A percentile compares a stretch with the other conserved stretches of the same genome.
phyloP scores from a whole-genome alignment of 768 basidiomycete species.

The Mycena vulgaris region DNA sequence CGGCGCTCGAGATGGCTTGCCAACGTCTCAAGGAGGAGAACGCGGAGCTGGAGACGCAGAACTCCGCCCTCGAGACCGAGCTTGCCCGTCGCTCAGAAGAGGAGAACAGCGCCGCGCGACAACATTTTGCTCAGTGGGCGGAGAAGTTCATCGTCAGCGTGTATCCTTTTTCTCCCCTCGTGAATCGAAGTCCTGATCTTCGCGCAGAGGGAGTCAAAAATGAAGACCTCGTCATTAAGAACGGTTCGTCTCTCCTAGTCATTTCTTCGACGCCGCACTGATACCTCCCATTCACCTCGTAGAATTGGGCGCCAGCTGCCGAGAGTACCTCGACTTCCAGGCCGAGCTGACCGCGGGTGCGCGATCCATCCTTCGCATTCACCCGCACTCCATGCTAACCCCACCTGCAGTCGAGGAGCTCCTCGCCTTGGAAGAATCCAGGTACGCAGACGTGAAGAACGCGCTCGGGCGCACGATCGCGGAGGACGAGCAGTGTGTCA shows the following conservation, averaged over 20 bases:
- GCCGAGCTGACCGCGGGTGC: background rate
- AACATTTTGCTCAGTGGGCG: slow-evolving; percentile 1
- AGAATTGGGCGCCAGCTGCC: background rate
- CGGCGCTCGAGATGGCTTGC: background rate
- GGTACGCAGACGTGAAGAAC: background rate
- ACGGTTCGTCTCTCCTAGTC: background rate
- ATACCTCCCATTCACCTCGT: background rate
- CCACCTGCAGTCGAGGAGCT: background rate
- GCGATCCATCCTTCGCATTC: background rate
- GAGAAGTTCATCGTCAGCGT: background rate
- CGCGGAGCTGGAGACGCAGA: background rate
- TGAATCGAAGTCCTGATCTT: background rate
- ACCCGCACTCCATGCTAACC: background rate
- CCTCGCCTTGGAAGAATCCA: background rate
- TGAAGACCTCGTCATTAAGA: background rate
- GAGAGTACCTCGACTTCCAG: background rate
- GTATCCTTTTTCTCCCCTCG: background rate
- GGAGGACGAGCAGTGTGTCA: background rate
- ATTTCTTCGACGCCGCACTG: background rate
- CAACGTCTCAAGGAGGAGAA: slow-evolving; percentile 9
- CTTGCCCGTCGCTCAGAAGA: background rate
- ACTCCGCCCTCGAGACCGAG: background rate
- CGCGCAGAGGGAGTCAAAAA: background rate
- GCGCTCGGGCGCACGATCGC: background rate
- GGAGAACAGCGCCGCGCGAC: background rate